A percentile compares a stretch with the other conserved stretches of the same genome.
Conservation (phyloP, 441 rosid genomes). For the Brassica balearica region DNA sequence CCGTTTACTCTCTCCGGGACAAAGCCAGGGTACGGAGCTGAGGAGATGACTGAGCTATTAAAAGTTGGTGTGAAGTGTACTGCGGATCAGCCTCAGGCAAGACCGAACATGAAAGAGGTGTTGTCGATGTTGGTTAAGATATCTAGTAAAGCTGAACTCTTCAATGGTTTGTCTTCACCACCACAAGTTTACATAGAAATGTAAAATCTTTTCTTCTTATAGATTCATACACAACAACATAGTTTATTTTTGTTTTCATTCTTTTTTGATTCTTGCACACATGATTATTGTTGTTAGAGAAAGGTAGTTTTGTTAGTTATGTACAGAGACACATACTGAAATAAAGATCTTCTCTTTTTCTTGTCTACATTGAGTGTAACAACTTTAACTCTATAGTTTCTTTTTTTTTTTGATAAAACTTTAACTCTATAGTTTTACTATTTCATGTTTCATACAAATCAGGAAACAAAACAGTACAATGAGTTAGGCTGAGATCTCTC, state of each 20-base stretch:
- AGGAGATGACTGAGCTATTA: constrained; percentile 68
- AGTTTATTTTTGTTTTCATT: constrained; percentile 28
- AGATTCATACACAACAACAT: constrained; percentile 10
- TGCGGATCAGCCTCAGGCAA: constrained; percentile 72
- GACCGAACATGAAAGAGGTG: constrained; percentile 95
- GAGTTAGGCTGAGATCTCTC: constrained; percentile 75
- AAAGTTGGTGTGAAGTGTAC: constrained; percentile 74
- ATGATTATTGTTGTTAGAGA: background rate
- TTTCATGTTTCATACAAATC: constrained; percentile 21
- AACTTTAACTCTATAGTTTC: constrained; percentile 16
- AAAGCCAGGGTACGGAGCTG: constrained; percentile 66
- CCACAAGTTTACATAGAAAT: constrained; percentile 43
- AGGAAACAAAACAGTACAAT: constrained; percentile 26
- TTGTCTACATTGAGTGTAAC: constrained; percentile 15
- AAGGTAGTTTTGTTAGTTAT: constrained; percentile 30
- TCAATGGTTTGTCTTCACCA: constrained; percentile 43
- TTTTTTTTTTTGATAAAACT: no score
- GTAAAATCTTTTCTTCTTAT: constrained; percentile 39
- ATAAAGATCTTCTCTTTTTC: constrained; percentile 28
- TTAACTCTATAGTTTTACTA: background rate
- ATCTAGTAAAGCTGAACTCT: constrained; percentile 45
- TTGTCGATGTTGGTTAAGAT: constrained; percentile 62
- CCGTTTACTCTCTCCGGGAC: constrained; percentile 64
- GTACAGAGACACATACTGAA: constrained; percentile 31
- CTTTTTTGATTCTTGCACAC: constrained; percentile 53